Evolutionary conservation across 2,329 filamentous ascomycete species (phyloP).

Genomic region (Xylaria multiplex): DNA sequence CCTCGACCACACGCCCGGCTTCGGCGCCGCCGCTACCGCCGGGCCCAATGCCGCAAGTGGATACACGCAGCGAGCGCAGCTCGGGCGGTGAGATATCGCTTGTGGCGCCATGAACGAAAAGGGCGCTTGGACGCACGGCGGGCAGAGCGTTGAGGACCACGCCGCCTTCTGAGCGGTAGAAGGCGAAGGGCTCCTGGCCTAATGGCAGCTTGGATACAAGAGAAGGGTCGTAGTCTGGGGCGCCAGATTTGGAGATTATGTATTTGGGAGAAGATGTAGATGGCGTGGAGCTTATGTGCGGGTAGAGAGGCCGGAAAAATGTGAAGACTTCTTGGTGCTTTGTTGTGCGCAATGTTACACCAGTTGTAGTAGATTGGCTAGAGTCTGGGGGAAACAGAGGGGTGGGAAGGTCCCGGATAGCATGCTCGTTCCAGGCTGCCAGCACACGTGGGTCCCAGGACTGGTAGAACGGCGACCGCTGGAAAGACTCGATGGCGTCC

Average conservation of each 20-base stretch:
- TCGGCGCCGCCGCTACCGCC: conserved; percentile 73
- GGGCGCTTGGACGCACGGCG: conserved; percentile 68
- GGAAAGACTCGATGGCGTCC: conserved; percentile 74
- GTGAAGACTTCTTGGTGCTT: conserved; percentile 90
- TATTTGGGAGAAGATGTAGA: conserved; percentile 55
- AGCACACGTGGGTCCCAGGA: conserved; percentile 85
- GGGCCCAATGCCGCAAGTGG: conserved; percentile 69
- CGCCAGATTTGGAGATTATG: conserved; percentile 44
- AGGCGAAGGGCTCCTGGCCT: conserved; percentile 56
- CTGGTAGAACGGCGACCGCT: conserved; percentile 78
- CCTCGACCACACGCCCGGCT: conserved; percentile 73
- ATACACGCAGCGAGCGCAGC: conserved; percentile 67
- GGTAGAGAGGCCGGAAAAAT: conserved; percentile 71
- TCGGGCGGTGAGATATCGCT: conserved; percentile 66
- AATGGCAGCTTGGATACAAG: conserved; percentile 50
- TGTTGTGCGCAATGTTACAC: conserved; percentile 80
- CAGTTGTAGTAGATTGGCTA: conserved; percentile 45
- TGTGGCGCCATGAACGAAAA: conserved; percentile 74
- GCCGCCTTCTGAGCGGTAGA: conserved; percentile 74
- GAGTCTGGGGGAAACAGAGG: conserved; percentile 53
- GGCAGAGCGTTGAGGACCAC: conserved; percentile 67
- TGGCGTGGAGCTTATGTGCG: conserved; percentile 53
- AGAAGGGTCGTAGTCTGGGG: conserved; percentile 59
- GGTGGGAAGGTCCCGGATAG: conserved; percentile 79
- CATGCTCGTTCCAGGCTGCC: conserved; percentile 76